A percentile compares a stretch with the other conserved stretches of the same genome.
These are phyloP conservation scores for Lantana camara DNA, from an alignment of 257 asterid species.

Conservation along the genomic window DNA sequence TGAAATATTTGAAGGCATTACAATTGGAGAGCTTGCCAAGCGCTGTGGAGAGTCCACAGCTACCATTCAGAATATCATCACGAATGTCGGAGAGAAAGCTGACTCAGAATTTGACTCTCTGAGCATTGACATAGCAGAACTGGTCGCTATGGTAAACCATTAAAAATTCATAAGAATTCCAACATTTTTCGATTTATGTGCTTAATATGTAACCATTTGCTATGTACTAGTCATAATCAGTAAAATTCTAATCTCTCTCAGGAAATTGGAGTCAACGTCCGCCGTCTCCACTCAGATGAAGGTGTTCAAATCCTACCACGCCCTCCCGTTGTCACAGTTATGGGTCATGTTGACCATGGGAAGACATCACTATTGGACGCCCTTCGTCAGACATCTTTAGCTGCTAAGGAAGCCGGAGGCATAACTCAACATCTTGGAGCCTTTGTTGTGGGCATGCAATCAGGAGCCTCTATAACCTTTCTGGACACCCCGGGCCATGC, in stretches of 20 bases:
- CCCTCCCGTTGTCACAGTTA: conserved; percentile 92
- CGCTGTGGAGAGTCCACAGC: conserved; percentile 75
- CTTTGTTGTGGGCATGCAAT: conserved; percentile 91
- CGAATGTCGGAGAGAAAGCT: conserved; percentile 86
- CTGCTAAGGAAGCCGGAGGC: conserved; percentile 98
- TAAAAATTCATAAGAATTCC: conserved; percentile 15
- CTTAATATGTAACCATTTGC: conserved; percentile 17
- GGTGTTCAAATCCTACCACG: conserved; percentile 69
- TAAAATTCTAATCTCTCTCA: conserved; percentile 34
- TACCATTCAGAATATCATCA: conserved; percentile 67
- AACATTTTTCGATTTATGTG: conserved; percentile 10
- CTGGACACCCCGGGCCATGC: conserved; percentile 99
- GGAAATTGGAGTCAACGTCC: conserved; percentile 90
- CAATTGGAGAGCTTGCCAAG: conserved; percentile 76
- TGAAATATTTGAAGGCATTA: conserved; percentile 92
- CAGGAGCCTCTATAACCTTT: conserved; percentile 87
- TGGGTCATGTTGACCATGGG: conserved; percentile 99
- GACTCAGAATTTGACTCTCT: conserved; percentile 83
- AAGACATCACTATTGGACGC: conserved; percentile 96
- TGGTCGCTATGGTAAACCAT: conserved; percentile 82
- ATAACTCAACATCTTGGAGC: conserved; percentile 98
- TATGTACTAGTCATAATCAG: conserved; percentile 13
- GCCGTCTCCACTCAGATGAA: conserved; percentile 66
- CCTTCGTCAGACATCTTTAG: conserved; percentile 81
- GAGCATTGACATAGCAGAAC: conserved; percentile 85